These are phyloP conservation scores for Ceratocystis cubensis DNA, from an alignment of 2,329 filamentous ascomycete genomes.

Conservation along the genomic window DNA sequence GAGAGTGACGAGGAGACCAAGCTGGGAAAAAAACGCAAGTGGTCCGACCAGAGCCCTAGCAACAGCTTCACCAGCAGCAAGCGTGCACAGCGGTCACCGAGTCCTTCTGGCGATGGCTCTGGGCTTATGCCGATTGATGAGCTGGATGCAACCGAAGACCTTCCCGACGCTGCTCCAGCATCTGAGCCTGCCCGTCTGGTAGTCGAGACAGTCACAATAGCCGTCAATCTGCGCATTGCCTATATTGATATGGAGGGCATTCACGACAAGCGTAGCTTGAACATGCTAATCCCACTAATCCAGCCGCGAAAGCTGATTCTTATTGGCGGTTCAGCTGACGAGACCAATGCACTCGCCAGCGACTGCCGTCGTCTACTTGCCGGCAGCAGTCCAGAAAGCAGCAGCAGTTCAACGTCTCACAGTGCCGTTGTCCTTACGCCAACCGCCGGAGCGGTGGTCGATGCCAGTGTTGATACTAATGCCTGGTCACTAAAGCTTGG, in stretches of 20 bases:
- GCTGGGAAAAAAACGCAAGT: constrained; percentile 86
- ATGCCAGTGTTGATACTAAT: constrained; percentile 95
- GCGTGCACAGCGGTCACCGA: constrained; percentile 38
- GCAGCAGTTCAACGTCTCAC: constrained; percentile 23
- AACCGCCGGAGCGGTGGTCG: constrained; percentile 55
- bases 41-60: constrained; percentile 43
- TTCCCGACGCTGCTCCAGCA: constrained; percentile 38
- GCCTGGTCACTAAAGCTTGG: constrained; percentile 92
- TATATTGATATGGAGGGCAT: constrained; percentile 87
- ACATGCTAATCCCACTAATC: constrained; percentile 90
- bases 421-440: constrained; percentile 73
- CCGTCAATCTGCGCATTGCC: constrained; percentile 62
- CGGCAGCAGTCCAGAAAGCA: constrained; percentile 33
- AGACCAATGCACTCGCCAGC: constrained; percentile 64
- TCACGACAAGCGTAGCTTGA: constrained; percentile 84
- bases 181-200: constrained; percentile 57
- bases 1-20: constrained; percentile 49
- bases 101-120: constrained; percentile 35
- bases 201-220: constrained; percentile 49
- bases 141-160: constrained; percentile 46
- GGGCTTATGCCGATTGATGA: constrained; percentile 37
- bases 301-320: constrained; percentile 88
- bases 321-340: constrained; percentile 65
- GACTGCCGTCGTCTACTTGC: constrained; percentile 61
- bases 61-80: constrained; percentile 38